Evolutionary conservation across 1,139 yeast genomes (phyloP).

Genomic region (Yamadazyma membranifaciens): DNA sequence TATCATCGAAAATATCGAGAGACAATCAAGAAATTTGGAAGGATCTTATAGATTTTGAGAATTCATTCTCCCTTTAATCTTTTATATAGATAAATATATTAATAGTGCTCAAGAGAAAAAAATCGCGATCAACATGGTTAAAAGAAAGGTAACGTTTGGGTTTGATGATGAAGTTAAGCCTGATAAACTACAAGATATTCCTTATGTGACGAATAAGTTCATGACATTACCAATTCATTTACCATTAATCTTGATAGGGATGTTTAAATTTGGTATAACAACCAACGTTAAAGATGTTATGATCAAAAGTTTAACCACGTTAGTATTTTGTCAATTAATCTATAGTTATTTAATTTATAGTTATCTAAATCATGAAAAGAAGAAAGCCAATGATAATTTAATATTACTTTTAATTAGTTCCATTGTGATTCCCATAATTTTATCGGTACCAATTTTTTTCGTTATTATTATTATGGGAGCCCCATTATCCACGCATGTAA

Average conservation of each 20-base stretch:
- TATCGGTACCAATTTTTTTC: conserved; percentile 53
- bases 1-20: conserved; percentile 57
- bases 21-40: conserved; percentile 61
- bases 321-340: conserved; percentile 25
- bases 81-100: too few species aligned
- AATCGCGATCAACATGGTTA: conserved; percentile 5
- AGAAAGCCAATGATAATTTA: conserved; percentile 26
- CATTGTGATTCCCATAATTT: conserved; percentile 38
- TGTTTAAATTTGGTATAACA: conserved; percentile 40
- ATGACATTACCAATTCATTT: conserved; percentile 46
- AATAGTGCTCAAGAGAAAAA: too few species aligned
- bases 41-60: conserved; percentile 58
- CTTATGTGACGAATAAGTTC: conserved; percentile 8
- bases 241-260: conserved; percentile 34
- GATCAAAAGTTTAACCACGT: conserved; percentile 26
- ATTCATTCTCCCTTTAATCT: conserved; percentile 9
- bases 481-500: conserved; percentile 57
- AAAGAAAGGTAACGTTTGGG: conserved; percentile 16
- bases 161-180: conserved; percentile 12
- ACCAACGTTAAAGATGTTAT: conserved; percentile 24
- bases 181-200: conserved; percentile 8
- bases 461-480: conserved; percentile 79
- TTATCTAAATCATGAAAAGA: conserved; percentile 2
- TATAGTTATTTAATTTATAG: conserved; percentile 25
- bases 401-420: conserved; percentile 36